Evolutionary conservation across 352 stramenopile species (phyloP).

Genomic region (Phytopythium montanum): DNA sequence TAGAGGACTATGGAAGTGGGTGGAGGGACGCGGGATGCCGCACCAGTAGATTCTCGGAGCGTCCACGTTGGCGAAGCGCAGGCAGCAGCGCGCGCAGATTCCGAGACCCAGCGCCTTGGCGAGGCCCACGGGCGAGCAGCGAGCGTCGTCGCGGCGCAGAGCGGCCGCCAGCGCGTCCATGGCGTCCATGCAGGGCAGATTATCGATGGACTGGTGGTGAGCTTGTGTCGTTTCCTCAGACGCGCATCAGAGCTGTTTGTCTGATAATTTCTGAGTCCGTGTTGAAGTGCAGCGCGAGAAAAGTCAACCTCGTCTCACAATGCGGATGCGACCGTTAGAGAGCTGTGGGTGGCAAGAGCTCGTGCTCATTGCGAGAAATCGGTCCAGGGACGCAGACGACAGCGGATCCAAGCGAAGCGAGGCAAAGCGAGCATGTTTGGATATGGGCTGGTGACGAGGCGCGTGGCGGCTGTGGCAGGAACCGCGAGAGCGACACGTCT

Average conservation of each 20-base stretch:
- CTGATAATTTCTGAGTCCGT: neutral
- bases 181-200: neutral
- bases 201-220: neutral
- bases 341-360: too few relatives aligned
- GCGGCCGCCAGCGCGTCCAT: conserved; percentile 4
- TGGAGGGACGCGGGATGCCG: conserved; percentile 8
- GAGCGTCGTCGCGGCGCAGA: neutral
- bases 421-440: neutral
- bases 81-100: conserved; percentile 63
- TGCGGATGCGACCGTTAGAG: too few relatives aligned
- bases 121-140: conserved; percentile 14
- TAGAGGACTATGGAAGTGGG: conserved; percentile 7
- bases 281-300: neutral
- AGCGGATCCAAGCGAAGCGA: too few relatives aligned
- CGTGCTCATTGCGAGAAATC: neutral
- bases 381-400: neutral
- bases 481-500: neutral
- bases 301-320: too few relatives aligned
- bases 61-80: conserved; percentile 54
- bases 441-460: neutral
- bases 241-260: neutral
- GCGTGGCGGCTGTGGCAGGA: neutral
- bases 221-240: neutral
- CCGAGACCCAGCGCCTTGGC: conserved; percentile 21
- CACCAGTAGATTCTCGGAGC: conserved; percentile 53